phyloP scores from a whole-genome alignment of 2,329 filamentous ascomycete genomes.

The Fusarium subglutinans region DNA sequence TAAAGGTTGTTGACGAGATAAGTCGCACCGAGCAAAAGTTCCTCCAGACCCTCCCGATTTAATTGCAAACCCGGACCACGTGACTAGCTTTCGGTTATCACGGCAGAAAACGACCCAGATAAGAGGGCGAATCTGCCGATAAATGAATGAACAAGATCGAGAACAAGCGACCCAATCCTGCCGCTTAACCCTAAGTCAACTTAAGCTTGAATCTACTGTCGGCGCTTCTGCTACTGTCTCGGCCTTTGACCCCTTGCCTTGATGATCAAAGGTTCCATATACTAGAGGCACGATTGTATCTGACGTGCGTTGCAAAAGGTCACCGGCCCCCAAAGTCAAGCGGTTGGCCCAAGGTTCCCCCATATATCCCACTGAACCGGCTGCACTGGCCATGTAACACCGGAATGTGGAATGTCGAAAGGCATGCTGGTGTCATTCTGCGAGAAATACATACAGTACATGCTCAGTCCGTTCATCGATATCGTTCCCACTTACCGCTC shows the following conservation, averaged over 20 bases:
- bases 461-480: background rate
- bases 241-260: background rate
- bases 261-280: background rate
- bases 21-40: constrained; percentile 14
- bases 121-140: background rate
- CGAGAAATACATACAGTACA: background rate
- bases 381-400: background rate
- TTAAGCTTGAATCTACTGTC: constrained; percentile 10
- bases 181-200: background rate
- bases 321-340: background rate
- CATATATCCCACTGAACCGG: background rate
- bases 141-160: background rate
- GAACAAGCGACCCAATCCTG: background rate
- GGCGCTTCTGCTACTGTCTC: constrained; percentile 1
- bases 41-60: background rate
- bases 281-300: background rate
- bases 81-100: constrained; percentile 1
- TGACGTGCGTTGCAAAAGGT: background rate
- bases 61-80: constrained; percentile 1
- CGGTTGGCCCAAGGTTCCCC: background rate
- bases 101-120: constrained; percentile 14
- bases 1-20: constrained; percentile 6
- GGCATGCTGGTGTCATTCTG: background rate
- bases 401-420: background rate
- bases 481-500: background rate